Percentiles rank a stretch among this genome's conserved stretches.
Conservation (phyloP, 139 green algal genomes). For the Astrephomene gubernaculifera region DNA sequence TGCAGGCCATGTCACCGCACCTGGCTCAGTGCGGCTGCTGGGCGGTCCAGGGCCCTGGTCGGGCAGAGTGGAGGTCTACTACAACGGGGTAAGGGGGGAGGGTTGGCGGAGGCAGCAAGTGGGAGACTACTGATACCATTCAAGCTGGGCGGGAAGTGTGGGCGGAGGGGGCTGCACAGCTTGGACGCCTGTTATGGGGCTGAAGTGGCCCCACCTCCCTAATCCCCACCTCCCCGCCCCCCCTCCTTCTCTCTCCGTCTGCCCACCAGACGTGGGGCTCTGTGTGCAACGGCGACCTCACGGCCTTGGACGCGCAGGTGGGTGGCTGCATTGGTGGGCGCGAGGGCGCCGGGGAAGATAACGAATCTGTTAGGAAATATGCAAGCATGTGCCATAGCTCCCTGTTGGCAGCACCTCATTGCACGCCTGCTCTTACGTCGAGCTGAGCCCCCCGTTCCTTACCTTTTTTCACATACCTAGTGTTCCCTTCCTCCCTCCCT, state of each 20-base stretch:
- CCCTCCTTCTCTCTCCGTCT: not conserved
- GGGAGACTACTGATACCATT: not conserved
- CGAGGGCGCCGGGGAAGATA: not conserved
- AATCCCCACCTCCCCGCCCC: not conserved
- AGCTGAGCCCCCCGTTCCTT: too few relatives aligned
- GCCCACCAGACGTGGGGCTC: not conserved
- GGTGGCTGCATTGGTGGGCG: not conserved
- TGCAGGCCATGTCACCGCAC: not conserved
- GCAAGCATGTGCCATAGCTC: too few relatives aligned
- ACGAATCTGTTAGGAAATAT: too few relatives aligned
- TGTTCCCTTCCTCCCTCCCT: too few relatives aligned
- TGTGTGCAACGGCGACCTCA: not conserved
- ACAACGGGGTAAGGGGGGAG: not conserved
- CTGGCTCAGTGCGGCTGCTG: not conserved
- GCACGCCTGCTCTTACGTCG: too few relatives aligned
- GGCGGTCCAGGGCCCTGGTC: not conserved
- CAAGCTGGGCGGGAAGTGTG: not conserved
- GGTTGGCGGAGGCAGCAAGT: not conserved
- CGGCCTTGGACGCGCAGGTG: not conserved
- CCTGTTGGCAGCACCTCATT: too few relatives aligned
- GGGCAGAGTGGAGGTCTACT: not conserved
- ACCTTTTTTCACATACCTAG: too few relatives aligned
- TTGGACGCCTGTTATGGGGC: not conserved
- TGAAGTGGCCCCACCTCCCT: not conserved
- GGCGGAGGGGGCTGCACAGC: not conserved